Evolutionary conservation across 2,329 filamentous ascomycete species (phyloP), one percentile per base, ranked within the genome.

Genomic region (Neurospora sp.): DNA sequence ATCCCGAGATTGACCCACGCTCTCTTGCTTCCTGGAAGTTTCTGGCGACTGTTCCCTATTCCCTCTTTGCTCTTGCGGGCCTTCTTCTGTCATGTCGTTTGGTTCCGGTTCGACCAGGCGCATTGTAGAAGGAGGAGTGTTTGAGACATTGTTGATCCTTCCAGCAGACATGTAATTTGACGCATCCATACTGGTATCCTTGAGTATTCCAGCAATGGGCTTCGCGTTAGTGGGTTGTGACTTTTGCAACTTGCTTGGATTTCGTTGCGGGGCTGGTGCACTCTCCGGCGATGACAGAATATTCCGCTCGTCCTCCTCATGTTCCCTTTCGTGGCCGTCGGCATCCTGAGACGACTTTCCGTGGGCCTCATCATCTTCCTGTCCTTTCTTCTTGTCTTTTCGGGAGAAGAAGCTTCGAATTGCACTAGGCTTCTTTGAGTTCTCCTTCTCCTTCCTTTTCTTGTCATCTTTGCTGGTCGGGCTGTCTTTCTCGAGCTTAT

Each of bases 361-460:
- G 68, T 84, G 79, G 11, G 84, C 85, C 70, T 89, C 87, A 70
- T 89, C 87, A 69, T 89, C 86, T 28, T 89, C 86, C 10, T 87
- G 85, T 58, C 81, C 76, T 66, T 82, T 80, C 80, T 87, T 89
- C 81, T 84, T 88, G 75, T 89, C 86, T 74, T 88, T 88, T 73
- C 87, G 82, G 67, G 87, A 89, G 78, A 89, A 89, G 78, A 89
- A 84, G 76, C 84, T 87, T 68, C 87, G 85, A 74, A 89, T 82
- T 13, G 80, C 84, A 70, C 86, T 84, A 1, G 85, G 80, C 74
- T 87, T 87, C 79, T 87, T 87, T 11, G 88, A 86, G 80, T 93
- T 95, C 70, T 93, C 91, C 68, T 92, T 84, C 75, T 89, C 90
- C 72, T 86, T 85, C 77, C 89, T 93, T 78, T 89, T 92, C 80